Evolutionary conservation across 2,329 filamentous ascomycete genomes (phyloP), one percentile per base, ranked within the genome.

Genomic region (Paraphoma chrysanthemicola): DNA sequence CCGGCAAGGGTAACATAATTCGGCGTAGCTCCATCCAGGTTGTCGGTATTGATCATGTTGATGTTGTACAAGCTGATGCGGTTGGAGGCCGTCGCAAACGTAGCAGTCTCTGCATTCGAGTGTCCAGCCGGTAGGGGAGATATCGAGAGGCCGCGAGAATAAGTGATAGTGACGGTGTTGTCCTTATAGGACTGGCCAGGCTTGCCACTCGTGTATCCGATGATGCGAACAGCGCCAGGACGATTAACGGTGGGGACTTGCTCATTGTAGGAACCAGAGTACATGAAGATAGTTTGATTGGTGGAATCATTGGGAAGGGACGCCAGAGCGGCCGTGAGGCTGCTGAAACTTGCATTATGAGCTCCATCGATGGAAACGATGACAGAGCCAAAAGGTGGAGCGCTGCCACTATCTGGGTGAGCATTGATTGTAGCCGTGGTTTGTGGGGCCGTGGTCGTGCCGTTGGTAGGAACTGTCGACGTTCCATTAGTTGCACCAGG

Each of bases 61-160:
- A 89, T 77, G 57, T 88, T 88, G 75, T 88, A 89, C 28, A 88
- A 71, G 62, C 81, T 82, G 56, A 88, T 82, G 55, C 82, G 79
- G 11, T 67, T 73, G 1, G 82, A 80, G 55, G 69, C 71, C 4
- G 77, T 79, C 16, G 80, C 74, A 16, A 82, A 66, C 0, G 81
- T 83, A 3, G 72, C 78, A 16, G 80, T 86, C 57, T 75, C 73
- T 53, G 88, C 86, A 61, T 88, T 82, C 2, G 59, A 64, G 28
- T 69, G 66, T 64, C 71, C 63, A 12, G 43, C 58, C 11, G 68
- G 67, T 8, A 63, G 52, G 9, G 60, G 81, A 42, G 79, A 66
- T 39, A 84, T 81, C 45, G 76, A 77, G 41, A 78, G 72, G 41
- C 72, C 75, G 54, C 64, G 62, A 12, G 64, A 49, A 38, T 77